Conservation (phyloP, 2,329 filamentous ascomycete genomes). For the Aspergillus texensis region DNA sequence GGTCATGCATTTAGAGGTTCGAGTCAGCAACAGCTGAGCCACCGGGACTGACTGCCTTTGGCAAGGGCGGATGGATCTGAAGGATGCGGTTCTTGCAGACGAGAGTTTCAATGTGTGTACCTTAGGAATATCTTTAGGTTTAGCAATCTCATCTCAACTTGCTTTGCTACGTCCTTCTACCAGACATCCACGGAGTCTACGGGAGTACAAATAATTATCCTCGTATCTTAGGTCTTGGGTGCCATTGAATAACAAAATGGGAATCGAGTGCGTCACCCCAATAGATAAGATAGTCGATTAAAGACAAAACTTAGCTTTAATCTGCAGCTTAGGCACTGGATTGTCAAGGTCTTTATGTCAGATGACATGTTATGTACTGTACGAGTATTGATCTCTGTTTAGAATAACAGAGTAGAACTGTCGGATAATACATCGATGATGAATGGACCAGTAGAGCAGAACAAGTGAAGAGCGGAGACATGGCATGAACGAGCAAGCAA, state of each 20-base stretch:
- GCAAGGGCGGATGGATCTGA: conserved; percentile 12
- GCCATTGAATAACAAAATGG: neutral
- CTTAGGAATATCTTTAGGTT: conserved; percentile 4
- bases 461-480: neutral
- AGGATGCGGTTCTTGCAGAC: conserved; percentile 12
- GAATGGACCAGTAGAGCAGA: neutral
- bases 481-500: conserved; percentile 1
- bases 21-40: conserved; percentile 12
- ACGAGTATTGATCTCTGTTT: conserved; percentile 3
- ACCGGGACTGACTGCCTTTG: conserved; percentile 10
- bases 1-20: neutral
- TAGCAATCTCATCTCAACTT: neutral
- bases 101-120: conserved; percentile 2
- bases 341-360: conserved; percentile 1
- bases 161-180: neutral
- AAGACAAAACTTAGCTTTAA: neutral
- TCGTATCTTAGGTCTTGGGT: neutral
- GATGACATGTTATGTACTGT: conserved; percentile 9
- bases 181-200: neutral
- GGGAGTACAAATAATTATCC: neutral
- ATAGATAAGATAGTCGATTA: neutral
- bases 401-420: neutral
- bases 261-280: neutral
- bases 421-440: conserved; percentile 2
- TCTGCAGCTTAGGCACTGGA: neutral